Base-by-base conservation (phyloP, 768 basidiomycete genomes). In the Kwoniella heveanensis region DNA sequence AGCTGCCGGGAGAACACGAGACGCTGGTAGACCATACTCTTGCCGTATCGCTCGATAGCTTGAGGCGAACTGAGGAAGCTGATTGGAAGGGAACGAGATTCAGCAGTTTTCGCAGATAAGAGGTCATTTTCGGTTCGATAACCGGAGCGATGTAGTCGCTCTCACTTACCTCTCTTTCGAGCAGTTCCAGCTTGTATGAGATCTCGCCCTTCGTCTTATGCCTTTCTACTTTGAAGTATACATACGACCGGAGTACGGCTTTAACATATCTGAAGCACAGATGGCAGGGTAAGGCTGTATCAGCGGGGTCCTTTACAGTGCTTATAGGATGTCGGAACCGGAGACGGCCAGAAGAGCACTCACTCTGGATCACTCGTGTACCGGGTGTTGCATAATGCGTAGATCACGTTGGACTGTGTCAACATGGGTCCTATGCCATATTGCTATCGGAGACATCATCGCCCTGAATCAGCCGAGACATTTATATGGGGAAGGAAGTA, bases 121-220 rank as follows among this genome's bases (percentile, higher is more conserved):
- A n/a, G n/a, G n/a, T n/a, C n/a, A n/a, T n/a, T n/a, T n/a, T n/a
- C n/a, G n/a, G n/a, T n/a, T n/a, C n/a, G n/a, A n/a, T n/a, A n/a
- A n/a, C n/a, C n/a, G n/a, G n/a, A n/a, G n/a, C n/a, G n/a, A n/a
- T n/a, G n/a, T n/a, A n/a, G n/a, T n/a, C n/a, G n/a, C n/a, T n/a
- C n/a, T 26, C 15, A 68, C 76, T 54, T 47, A 79, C 77, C 52
- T 74, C 75, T 24, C 66, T 60, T 52, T 79, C 78, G 9, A 77
- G 64, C 17, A 64, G 29, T 17, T 73, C 65, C 46, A 79, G 61
- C 67, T 80, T 80, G n/a, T 57, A 37, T 19, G 59, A 53, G 12
- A 70, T 69, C 44, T 78, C 75, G 6, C n/a, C n/a, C 49, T 65
- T 66, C 2, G 65, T 44, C 54, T 66, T 68, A 1, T 77, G 77